Evolutionary conservation across 208 protist species (phyloP), one percentile per base, ranked within the genome.

Genomic region (Acanthamoeba triangularis): DNA sequence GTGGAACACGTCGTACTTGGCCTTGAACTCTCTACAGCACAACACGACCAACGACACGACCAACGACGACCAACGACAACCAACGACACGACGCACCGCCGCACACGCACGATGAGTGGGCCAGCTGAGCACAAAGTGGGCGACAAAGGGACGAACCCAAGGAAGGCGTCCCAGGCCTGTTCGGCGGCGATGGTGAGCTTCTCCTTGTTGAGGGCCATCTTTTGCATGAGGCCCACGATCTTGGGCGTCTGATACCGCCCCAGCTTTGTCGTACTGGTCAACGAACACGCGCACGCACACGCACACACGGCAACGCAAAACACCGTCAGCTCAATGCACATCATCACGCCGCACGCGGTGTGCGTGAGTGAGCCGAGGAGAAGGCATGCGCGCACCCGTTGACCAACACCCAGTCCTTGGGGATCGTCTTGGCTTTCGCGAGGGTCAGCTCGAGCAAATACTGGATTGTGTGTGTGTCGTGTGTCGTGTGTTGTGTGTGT

Each of bases 1-100:
- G 33, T 72, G 59, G 65, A 97, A 80, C n/a, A 41, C 52, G 54
- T 96, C 90, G 67, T 97, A 97, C 8, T 90, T 54, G 6, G 14
- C 23, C 25, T 76, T 59, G 37, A 97, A 96, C 41, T 96, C 87
- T 14, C 95, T 96, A 30, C 14, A 30, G 93, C 11, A 95, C 25
- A 56, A 44, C 35, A 25, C 28, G 35, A 65, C 14, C 80, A 90
- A 35, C 14, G 33, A 11, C 14, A 47, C 16, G 33, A 80, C 14
- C 18, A 11, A 47, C 18, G 33, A 18, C 16, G 37, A 41, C 37
- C 37, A 93, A 41, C 61, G 30, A 44, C 37, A n/a, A n/a, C n/a
- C n/a, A n/a, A n/a, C n/a, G n/a, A n/a, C n/a, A n/a, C n/a, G n/a
- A n/a, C n/a, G n/a, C n/a, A n/a, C n/a, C n/a, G n/a, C n/a, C n/a